Evolutionary conservation across 2,329 filamentous ascomycete genomes (phyloP).

Genomic region (Fusarium subtropicale): DNA sequence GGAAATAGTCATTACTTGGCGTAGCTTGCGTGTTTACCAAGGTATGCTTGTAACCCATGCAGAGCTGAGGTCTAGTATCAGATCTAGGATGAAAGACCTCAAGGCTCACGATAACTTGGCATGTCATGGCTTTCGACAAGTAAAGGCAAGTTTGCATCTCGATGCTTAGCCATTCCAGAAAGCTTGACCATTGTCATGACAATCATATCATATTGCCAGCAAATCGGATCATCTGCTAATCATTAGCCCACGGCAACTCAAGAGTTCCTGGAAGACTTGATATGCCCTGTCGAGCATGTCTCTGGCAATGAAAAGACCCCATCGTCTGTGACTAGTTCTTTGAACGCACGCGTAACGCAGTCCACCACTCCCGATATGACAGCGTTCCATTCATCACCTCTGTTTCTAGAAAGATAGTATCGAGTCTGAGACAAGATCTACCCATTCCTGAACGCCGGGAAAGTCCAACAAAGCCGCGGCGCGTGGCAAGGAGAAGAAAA

Average conservation of each 20-base stretch:
- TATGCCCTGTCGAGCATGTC: neutral
- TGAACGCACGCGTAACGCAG: neutral
- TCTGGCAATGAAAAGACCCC: neutral
- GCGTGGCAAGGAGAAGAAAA: conserved; percentile 32
- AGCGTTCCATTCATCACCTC: conserved; percentile 28
- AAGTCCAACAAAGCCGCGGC: conserved; percentile 14
- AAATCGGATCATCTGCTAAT: neutral
- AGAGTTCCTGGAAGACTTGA: conserved; percentile 7
- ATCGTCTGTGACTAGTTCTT: neutral
- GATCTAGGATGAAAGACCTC: conserved; percentile 5
- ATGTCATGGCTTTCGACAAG: neutral
- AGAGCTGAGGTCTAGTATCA: conserved; percentile 24
- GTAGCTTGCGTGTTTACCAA: neutral
- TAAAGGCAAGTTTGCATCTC: neutral
- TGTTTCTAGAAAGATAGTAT: conserved; percentile 35
- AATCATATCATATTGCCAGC: neutral
- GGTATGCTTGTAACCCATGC: conserved; percentile 19
- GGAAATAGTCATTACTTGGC: neutral
- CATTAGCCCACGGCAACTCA: conserved; percentile 5
- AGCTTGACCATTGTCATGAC: neutral
- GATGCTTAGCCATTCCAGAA: conserved; percentile 1
- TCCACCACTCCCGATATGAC: conserved; percentile 7
- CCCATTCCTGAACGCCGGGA: conserved; percentile 31
- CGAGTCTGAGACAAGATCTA: conserved; percentile 33
- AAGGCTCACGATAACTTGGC: conserved; percentile 15